Percentiles rank a stretch among this genome's conserved stretches.
Conservation (phyloP, 2,329 filamentous ascomycete genomes). For the Botryotinia calthae region DNA sequence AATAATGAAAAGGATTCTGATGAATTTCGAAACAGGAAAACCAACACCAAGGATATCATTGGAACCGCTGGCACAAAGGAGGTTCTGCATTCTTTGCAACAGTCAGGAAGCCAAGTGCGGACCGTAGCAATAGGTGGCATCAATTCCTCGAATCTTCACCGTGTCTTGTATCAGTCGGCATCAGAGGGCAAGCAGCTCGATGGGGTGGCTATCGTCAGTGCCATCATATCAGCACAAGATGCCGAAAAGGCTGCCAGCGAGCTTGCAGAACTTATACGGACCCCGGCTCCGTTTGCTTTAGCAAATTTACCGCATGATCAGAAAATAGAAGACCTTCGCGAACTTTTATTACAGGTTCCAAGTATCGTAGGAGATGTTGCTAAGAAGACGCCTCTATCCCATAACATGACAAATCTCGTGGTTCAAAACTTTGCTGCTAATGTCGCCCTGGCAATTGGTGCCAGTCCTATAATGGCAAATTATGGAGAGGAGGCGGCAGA, state of each 20-base stretch:
- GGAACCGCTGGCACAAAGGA: constrained; percentile 67
- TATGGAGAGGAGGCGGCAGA: constrained; percentile 79
- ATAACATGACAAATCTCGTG: constrained; percentile 97
- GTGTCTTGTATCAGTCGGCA: constrained; percentile 68
- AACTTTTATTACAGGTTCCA: constrained; percentile 29
- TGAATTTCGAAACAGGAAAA: constrained; percentile 57
- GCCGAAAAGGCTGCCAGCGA: constrained; percentile 61
- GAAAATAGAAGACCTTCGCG: constrained; percentile 31
- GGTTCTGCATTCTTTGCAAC: constrained; percentile 59
- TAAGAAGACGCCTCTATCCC: constrained; percentile 67
- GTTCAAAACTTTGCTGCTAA: constrained; percentile 96
- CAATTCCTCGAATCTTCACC: constrained; percentile 70
- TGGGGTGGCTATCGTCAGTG: constrained; percentile 86
- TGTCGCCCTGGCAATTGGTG: constrained; percentile 78
- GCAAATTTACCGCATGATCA: constrained; percentile 21
- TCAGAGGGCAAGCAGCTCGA: constrained; percentile 59
- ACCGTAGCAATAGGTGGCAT: constrained; percentile 89
- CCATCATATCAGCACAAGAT: constrained; percentile 72
- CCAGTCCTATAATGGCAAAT: constrained; percentile 92
- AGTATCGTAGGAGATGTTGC: constrained; percentile 60
- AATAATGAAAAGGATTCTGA: not conserved
- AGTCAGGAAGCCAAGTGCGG: constrained; percentile 44
- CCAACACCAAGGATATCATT: constrained; percentile 79
- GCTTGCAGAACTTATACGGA: constrained; percentile 55
- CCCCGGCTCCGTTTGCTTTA: constrained; percentile 34